Evolutionary conservation across 441 rosid genomes (phyloP).

Genomic region (Euphorbia schlechtendalii): DNA sequence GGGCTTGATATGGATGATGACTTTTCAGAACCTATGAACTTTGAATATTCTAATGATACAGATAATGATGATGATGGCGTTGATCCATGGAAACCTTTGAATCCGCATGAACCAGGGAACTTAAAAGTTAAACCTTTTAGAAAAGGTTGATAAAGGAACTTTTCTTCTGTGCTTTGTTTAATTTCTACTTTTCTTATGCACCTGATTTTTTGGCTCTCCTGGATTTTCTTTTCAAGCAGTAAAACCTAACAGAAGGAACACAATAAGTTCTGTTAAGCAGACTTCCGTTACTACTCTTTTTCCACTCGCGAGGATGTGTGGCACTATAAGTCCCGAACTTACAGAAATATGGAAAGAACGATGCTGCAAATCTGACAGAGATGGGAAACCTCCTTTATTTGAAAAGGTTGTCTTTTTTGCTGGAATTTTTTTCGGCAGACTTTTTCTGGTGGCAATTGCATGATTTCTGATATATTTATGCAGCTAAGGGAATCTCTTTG

Average conservation of each 20-base stretch:
- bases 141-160: slow-evolving; percentile 44
- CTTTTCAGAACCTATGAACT: slow-evolving; percentile 42
- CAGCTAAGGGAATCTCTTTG: slow-evolving; percentile 63
- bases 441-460: slow-evolving; percentile 7
- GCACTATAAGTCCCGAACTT: slow-evolving; percentile 70
- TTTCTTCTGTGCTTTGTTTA: slow-evolving; percentile 15
- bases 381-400: slow-evolving; percentile 36
- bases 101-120: slow-evolving; percentile 88
- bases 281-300: slow-evolving; percentile 40
- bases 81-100: slow-evolving; percentile 82
- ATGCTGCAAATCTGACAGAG: slow-evolving; percentile 20
- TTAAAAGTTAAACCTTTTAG: slow-evolving; percentile 76
- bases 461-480: slow-evolving; percentile 19
- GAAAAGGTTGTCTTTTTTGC: slow-evolving; percentile 42
- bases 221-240: slow-evolving; percentile 45
- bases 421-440: slow-evolving; percentile 10
- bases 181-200: slow-evolving; percentile 11
- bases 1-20: slow-evolving; percentile 49
- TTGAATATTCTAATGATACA: slow-evolving; percentile 35
- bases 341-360: slow-evolving; percentile 53
- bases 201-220: slow-evolving; percentile 17
- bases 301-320: slow-evolving; percentile 69
- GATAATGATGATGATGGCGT: slow-evolving; percentile 47
- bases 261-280: slow-evolving; percentile 27
- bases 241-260: slow-evolving; percentile 48